These are phyloP conservation scores for Limnanthes douglasii DNA, from an alignment of 345 rosid genomes.

Conservation along the genomic window DNA sequence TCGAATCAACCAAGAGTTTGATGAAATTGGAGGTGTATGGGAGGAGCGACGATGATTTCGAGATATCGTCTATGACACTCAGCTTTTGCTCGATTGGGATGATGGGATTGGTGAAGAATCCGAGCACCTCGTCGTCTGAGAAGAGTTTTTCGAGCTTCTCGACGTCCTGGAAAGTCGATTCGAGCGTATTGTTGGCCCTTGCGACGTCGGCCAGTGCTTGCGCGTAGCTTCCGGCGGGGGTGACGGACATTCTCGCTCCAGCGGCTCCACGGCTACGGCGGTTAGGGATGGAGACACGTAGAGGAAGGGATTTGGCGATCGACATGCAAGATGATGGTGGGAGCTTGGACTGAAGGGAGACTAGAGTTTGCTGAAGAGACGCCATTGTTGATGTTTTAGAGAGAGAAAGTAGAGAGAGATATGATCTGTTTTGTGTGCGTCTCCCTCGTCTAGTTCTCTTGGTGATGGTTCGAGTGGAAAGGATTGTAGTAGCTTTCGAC, in stretches of 20 bases:
- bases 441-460: no score
- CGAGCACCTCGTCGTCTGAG: constrained; percentile 26
- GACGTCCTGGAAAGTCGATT: constrained; percentile 51
- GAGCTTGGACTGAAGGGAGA: constrained; percentile 41
- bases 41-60: constrained; percentile 30
- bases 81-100: constrained; percentile 33
- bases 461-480: no score
- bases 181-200: constrained; percentile 39
- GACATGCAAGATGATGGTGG: constrained; percentile 22
- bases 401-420: constrained; percentile 3
- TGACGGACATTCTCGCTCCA: constrained; percentile 40
- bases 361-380: constrained; percentile 34
- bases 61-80: constrained; percentile 40
- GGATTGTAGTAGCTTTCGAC: no score
- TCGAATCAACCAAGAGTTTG: constrained; percentile 52
- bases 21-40: constrained; percentile 50
- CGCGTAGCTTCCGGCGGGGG: constrained; percentile 68
- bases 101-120: constrained; percentile 57
- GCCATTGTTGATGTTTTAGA: constrained; percentile 27
- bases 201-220: constrained; percentile 66
- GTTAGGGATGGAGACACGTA: constrained; percentile 18
- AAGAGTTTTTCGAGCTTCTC: constrained; percentile 65
- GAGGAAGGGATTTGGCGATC: constrained; percentile 19
- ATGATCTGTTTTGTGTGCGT: no score
- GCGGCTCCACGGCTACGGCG: constrained; percentile 17